Evolutionary conservation across 2,329 filamentous ascomycete species (phyloP), one percentile per base, ranked within the genome.

Genomic region (Colletotrichum kahawae): DNA sequence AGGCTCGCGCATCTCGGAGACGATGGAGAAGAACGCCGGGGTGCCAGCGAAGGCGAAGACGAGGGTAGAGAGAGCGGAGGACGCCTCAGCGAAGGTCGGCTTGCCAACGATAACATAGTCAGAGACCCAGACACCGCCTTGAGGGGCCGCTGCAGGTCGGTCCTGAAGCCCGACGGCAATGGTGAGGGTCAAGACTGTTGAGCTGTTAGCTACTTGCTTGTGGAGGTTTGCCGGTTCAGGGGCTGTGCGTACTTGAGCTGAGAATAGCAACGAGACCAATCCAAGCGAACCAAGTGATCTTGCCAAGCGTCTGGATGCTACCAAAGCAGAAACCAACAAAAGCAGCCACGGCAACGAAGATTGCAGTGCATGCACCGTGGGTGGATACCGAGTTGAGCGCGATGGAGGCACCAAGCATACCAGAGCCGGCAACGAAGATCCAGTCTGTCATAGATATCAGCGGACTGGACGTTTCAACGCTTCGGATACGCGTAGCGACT

Each of bases 61-160:
- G 13, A 85, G 71, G 1, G 81, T 75, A 1, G 82, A 81, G 21
- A 83, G 65, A 13, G 83, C 81, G 3, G 83, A 76, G 16, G 83
- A 89, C 4, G 89, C 85, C 71, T 87, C 85, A 12, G 89, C 86
- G 18, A 89, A 84, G 31, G 90, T 90, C 54, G 90, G 90, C 84
- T 90, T 91, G 85, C 89, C 91, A 81, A 91, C 87, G 80, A 91
- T 88, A 73, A 87, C 75, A 71, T 78, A 83, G 76, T 82, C 79
- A 12, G 80, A 79, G 2, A 70, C 29, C 81, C 81, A 82, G 9
- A 64, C 56, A 2, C 71, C 78, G 0, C 70, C 67, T 4, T 66
- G 66, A 12, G 80, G 79, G 2, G 81, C 81, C 9, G 78, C 71
- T 6, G 79, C 77, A 5, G 80, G 82, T 0, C 77, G 77, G 7